Evolutionary conservation across 768 basidiomycete genomes (phyloP).

Genomic region (Glaciozyma martinii): DNA sequence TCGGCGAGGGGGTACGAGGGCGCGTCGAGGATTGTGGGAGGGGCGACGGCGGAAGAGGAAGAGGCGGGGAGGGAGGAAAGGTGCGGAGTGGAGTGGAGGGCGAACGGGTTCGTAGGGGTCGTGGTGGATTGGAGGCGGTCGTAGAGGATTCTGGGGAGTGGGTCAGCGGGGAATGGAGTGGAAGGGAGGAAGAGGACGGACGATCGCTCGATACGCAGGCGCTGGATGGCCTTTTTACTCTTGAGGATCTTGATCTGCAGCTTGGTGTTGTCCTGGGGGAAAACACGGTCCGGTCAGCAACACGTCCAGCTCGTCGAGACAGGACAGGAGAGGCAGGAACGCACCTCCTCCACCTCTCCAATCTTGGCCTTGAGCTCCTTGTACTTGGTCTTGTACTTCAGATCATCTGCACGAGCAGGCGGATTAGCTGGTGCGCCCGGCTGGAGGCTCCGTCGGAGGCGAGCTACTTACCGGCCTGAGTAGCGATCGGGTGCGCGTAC

Average conservation of each 20-base stretch:
- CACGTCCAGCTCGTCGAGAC: neutral
- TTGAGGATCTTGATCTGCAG: slow-evolving; percentile 24
- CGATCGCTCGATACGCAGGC: slow-evolving; percentile 28
- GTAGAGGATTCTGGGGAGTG: slow-evolving; percentile 19
- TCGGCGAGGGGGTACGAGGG: slow-evolving; percentile 21
- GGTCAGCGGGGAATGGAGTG: neutral
- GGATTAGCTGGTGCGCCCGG: no score
- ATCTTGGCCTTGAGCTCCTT: slow-evolving; percentile 27
- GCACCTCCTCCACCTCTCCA: slow-evolving; percentile 26
- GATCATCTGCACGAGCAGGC: slow-evolving; percentile 18
- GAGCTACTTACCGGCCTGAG: slow-evolving; percentile 9
- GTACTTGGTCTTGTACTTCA: slow-evolving; percentile 29
- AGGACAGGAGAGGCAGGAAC: neutral
- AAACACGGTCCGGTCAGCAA: neutral
- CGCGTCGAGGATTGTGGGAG: slow-evolving; percentile 17
- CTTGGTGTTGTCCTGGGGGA: slow-evolving; percentile 28
- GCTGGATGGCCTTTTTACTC: slow-evolving; percentile 32
- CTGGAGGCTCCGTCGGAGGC: no score
- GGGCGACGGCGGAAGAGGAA: neutral
- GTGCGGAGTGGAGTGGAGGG: slow-evolving; percentile 18
- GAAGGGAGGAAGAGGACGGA: neutral
- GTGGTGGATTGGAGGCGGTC: slow-evolving; percentile 23
- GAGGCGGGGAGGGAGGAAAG: slow-evolving; percentile 13
- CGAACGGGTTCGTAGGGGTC: slow-evolving; percentile 27
- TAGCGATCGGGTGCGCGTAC: slow-evolving; percentile 13